These are phyloP conservation scores for Uronychia setigera DNA, from an alignment of 73 alveolate genomes.

Conservation along the genomic window DNA sequence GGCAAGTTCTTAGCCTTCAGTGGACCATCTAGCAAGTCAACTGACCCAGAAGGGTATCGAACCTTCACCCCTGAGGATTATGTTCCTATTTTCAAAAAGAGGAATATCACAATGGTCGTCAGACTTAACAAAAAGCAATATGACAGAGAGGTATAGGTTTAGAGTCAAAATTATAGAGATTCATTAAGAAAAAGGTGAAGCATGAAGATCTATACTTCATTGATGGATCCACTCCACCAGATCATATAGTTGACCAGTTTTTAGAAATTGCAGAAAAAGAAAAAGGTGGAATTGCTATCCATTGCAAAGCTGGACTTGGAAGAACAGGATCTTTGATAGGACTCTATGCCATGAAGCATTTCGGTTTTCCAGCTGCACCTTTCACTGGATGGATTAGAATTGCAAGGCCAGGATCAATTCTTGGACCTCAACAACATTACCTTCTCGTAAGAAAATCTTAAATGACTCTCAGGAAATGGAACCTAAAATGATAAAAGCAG, in stretches of 20 bases:
- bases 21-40: slow-evolving; percentile 60
- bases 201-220: slow-evolving; percentile 90
- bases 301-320: slow-evolving; percentile 98
- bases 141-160: slow-evolving; percentile 27
- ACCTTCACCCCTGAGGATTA: slow-evolving; percentile 80
- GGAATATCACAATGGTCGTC: slow-evolving; percentile 67
- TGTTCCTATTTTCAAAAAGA: slow-evolving; percentile 71
- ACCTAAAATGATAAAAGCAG: slow-evolving; percentile 41
- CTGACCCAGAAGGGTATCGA: slow-evolving; percentile 67
- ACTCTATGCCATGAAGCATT: slow-evolving; percentile 75
- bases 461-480: slow-evolving; percentile 25
- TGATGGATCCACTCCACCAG: slow-evolving; percentile 96
- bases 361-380: slow-evolving; percentile 79
- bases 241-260: slow-evolving; percentile 77
- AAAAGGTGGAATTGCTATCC: slow-evolving; percentile 93
- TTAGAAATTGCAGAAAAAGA: slow-evolving; percentile 85
- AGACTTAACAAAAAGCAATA: slow-evolving; percentile 76
- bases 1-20: slow-evolving; percentile 77
- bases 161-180: slow-evolving; percentile 20
- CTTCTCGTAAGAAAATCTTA: slow-evolving; percentile 33
- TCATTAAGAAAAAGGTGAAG: slow-evolving; percentile 78
- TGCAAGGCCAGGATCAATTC: slow-evolving; percentile 92
- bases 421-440: slow-evolving; percentile 90
- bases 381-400: slow-evolving; percentile 89
- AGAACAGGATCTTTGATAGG: slow-evolving; percentile 96